Evolutionary conservation across 2,329 filamentous ascomycete species (phyloP), one percentile per base, ranked within the genome.

Genomic region (Nothopassalora personata): DNA sequence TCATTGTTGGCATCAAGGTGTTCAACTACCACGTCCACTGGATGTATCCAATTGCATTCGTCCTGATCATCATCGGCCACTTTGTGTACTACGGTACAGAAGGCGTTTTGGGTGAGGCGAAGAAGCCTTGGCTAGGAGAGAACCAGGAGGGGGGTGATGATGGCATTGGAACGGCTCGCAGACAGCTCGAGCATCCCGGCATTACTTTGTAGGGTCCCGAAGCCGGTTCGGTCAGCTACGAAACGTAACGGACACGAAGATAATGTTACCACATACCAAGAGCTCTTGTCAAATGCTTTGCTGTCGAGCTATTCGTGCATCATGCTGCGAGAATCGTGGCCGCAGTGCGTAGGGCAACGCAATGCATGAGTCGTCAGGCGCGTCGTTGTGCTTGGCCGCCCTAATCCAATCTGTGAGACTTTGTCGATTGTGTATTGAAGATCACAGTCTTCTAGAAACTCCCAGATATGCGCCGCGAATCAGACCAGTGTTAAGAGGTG

Each of bases 11-110:
- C 53, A 85, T 95, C 66, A 83, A 87, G 72, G 89, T 97, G 52
- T 96, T 99, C 70, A 85, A 87, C 48, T 84, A 89, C 67, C 76
- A 76, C 45, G 85, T 99, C 59, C 89, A 96, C 77, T 96, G 85
- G 81, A 82, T 97, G 77, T 99, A 99, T 76, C 93, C 94, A 5
- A 89, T 97, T 71, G 93, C 94, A 11, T 99, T 99, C 74, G 90
- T 96, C 9, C 81, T 92, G 66, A 97, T 99, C 73, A 86, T 99
- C 66, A 56, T 92, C 30, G 93, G 94, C 0, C 83, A 96, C 67
- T 80, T 92, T 52, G 81, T 91, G 49, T 99, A 99, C 76, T 97
- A 96, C 74, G 77, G 96, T 36, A 86, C 89, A 0, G 90, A 91
- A 58, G 88, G 85, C 71, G 83, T 90, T 58, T 76, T 97, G 53